Evolutionary conservation across 169 alveolate species (phyloP).

Genomic region (Cyclospora cayetanensis): DNA sequence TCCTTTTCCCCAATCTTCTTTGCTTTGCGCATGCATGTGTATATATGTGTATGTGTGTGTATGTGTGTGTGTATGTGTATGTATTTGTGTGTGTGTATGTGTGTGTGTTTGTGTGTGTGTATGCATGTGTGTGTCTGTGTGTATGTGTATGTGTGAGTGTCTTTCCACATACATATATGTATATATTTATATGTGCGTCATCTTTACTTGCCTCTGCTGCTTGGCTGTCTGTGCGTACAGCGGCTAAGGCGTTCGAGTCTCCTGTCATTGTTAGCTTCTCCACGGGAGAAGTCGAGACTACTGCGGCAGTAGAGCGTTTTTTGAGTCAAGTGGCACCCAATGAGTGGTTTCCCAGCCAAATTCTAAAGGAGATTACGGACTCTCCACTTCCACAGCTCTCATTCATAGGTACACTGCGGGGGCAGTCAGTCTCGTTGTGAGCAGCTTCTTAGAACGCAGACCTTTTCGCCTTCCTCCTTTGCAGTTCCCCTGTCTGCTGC

Average conservation of each 20-base stretch:
- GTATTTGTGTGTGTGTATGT: too few relatives aligned
- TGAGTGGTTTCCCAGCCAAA: neutral
- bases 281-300: neutral
- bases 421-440: neutral
- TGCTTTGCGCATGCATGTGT: neutral
- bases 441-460: neutral
- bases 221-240: neutral
- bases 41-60: neutral
- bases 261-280: neutral
- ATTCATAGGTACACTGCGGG: neutral
- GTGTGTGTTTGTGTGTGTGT: too few relatives aligned
- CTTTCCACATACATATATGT: too few relatives aligned
- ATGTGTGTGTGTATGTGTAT: neutral
- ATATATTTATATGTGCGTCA: neutral
- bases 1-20: too few relatives aligned
- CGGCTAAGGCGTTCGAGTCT: neutral
- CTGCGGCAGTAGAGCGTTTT: neutral
- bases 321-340: neutral
- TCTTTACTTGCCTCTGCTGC: neutral
- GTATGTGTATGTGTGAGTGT: too few relatives aligned
- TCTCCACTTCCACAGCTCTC: neutral
- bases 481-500: neutral
- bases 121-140: too few relatives aligned
- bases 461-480: neutral
- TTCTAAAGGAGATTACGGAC: neutral